These are phyloP conservation scores for Torulaspora maleeae DNA, from an alignment of 805 yeast species.

Conservation along the genomic window DNA sequence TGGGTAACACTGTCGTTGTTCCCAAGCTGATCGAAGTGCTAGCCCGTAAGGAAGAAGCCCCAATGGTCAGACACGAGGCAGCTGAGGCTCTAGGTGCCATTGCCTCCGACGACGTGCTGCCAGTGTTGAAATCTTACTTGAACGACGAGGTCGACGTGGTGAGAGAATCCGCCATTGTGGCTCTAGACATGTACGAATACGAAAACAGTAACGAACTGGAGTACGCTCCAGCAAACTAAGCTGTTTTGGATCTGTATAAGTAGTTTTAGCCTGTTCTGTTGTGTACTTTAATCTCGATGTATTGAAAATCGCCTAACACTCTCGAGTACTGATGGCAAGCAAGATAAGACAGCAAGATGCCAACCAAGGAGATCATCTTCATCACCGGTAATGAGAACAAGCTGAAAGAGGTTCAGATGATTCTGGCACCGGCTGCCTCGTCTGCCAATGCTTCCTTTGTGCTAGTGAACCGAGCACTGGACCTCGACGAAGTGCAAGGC, in stretches of 20 bases:
- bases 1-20: slow-evolving; percentile 88
- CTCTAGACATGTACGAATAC: slow-evolving; percentile 96
- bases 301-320: background rate
- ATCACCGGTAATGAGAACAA: slow-evolving; percentile 90
- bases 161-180: slow-evolving; percentile 94
- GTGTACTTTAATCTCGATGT: background rate
- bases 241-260: slow-evolving; percentile 3
- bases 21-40: slow-evolving; percentile 82
- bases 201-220: slow-evolving; percentile 82
- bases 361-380: slow-evolving; percentile 45
- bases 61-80: slow-evolving; percentile 99
- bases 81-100: slow-evolving; percentile 98
- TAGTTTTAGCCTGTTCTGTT: background rate
- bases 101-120: slow-evolving; percentile 92
- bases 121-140: slow-evolving; percentile 74
- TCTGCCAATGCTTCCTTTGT: slow-evolving; percentile 26
- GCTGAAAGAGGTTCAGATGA: slow-evolving; percentile 74
- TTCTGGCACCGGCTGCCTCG: slow-evolving; percentile 44
- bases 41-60: slow-evolving; percentile 75
- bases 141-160: slow-evolving; percentile 85
- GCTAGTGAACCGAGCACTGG: slow-evolving; percentile 62
- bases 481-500: slow-evolving; percentile 89
- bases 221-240: slow-evolving; percentile 43
- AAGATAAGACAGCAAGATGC: slow-evolving; percentile 1
- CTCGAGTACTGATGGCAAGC: background rate